Conservation (phyloP, 1,284 basidiomycete species). For the Taiwanofungus camphoratus region DNA sequence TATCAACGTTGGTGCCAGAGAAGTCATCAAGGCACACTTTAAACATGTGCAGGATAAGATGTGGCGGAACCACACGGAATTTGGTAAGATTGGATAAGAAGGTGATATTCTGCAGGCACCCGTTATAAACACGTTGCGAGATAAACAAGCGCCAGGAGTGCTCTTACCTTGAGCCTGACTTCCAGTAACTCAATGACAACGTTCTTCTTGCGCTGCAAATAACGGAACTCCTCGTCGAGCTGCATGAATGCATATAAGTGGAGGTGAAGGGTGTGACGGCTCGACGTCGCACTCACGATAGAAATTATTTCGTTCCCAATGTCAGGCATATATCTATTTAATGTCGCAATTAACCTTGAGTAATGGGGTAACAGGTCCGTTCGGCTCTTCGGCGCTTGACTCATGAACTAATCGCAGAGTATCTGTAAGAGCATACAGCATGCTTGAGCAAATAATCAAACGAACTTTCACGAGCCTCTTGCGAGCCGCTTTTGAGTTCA, state of each 20-base stretch:
- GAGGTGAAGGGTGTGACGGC: too few relatives aligned
- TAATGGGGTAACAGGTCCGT: slow-evolving; percentile 94
- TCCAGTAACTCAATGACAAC: slow-evolving; percentile 86
- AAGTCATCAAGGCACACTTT: slow-evolving; percentile 98
- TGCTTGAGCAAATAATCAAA: neutral
- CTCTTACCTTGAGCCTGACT: slow-evolving; percentile 71
- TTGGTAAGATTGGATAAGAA: slow-evolving; percentile 94
- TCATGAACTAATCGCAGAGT: slow-evolving; percentile 59
- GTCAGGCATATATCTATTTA: slow-evolving; percentile 93
- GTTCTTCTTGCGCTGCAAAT: slow-evolving; percentile 92
- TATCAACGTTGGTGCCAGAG: slow-evolving; percentile 88
- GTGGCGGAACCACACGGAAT: slow-evolving; percentile 88
- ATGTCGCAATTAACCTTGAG: slow-evolving; percentile 81
- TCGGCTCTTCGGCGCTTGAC: slow-evolving; percentile 82
- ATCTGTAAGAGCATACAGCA: neutral
- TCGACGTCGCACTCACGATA: slow-evolving; percentile 44
- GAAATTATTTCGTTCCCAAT: slow-evolving; percentile 79
- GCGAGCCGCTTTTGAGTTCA: slow-evolving; percentile 93
- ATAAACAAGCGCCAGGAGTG: neutral
- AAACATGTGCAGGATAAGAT: slow-evolving; percentile 92
- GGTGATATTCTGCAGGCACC: slow-evolving; percentile 74
- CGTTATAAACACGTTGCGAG: neutral
- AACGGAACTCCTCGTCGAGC: slow-evolving; percentile 96
- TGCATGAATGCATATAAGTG: slow-evolving; percentile 28
- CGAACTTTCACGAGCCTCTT: slow-evolving; percentile 81